These are phyloP conservation scores for Gyromitra esculenta DNA, from an alignment of 2,329 filamentous ascomycete species.

Conservation along the genomic window DNA sequence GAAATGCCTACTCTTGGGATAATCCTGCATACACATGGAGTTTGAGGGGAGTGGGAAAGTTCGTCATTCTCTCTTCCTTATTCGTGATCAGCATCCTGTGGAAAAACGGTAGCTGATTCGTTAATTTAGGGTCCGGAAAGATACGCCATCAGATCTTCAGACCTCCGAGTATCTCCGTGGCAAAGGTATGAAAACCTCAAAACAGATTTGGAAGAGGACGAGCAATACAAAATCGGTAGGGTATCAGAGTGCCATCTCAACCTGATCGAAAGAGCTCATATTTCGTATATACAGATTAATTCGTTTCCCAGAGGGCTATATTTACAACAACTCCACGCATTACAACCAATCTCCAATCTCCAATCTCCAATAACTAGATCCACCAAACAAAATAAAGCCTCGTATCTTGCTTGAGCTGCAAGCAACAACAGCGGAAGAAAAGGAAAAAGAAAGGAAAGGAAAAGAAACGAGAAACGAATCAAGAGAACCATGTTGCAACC, in stretches of 20 bases:
- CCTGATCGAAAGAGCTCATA: not conserved
- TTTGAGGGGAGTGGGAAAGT: not conserved
- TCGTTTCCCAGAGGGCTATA: not conserved
- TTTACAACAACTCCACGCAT: conserved; percentile 16
- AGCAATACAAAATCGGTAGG: not conserved
- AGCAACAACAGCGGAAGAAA: too few relatives aligned
- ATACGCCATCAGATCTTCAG: not conserved
- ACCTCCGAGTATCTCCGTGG: conserved; percentile 4
- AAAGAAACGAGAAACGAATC: too few relatives aligned
- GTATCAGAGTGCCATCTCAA: not conserved
- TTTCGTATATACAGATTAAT: conserved; percentile 25
- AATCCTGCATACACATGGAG: not conserved
- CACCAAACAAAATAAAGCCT: not conserved
- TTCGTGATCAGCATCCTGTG: not conserved
- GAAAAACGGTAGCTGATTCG: not conserved
- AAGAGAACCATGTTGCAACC: too few relatives aligned
- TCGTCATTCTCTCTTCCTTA: conserved; percentile 17
- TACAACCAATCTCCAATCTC: not conserved
- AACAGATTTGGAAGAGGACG: not conserved
- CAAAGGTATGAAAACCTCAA: not conserved
- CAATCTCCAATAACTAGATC: not conserved
- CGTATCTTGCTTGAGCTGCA: not conserved
- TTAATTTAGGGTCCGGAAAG: not conserved
- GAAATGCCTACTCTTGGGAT: too few relatives aligned
- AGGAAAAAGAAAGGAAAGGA: too few relatives aligned